Conservation (phyloP, 441 rosid genomes). For the Corymbia calophylla region DNA sequence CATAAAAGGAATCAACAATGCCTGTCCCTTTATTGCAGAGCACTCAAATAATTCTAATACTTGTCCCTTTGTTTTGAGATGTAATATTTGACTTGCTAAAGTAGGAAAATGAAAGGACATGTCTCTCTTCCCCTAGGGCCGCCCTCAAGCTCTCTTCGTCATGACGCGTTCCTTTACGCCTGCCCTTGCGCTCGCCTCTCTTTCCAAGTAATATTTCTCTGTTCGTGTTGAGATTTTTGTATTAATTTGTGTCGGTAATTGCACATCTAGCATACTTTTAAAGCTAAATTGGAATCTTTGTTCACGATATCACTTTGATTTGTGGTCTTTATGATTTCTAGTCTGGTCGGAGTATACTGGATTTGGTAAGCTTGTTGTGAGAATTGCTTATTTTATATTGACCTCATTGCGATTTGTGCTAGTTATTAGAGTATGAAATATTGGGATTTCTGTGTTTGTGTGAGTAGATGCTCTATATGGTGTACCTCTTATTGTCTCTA, state of each 20-base stretch:
- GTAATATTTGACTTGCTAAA: no score
- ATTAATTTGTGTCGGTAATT: background rate
- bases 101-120: no score
- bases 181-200: no score
- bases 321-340: background rate
- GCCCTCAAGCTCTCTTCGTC: no score
- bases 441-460: background rate
- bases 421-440: background rate
- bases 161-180: no score
- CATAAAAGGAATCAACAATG: no score
- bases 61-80: no score
- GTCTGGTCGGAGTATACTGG: background rate
- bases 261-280: background rate
- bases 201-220: background rate
- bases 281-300: background rate
- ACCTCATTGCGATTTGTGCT: background rate
- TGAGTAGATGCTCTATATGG: background rate
- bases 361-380: background rate
- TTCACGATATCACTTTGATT: background rate
- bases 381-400: background rate
- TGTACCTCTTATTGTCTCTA: background rate
- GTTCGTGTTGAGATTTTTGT: background rate
- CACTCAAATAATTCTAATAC: no score
- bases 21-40: no score
- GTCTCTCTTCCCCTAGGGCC: no score